Evolutionary conservation across 1,139 yeast genomes (phyloP).

Genomic region (Diutina rugosa): DNA sequence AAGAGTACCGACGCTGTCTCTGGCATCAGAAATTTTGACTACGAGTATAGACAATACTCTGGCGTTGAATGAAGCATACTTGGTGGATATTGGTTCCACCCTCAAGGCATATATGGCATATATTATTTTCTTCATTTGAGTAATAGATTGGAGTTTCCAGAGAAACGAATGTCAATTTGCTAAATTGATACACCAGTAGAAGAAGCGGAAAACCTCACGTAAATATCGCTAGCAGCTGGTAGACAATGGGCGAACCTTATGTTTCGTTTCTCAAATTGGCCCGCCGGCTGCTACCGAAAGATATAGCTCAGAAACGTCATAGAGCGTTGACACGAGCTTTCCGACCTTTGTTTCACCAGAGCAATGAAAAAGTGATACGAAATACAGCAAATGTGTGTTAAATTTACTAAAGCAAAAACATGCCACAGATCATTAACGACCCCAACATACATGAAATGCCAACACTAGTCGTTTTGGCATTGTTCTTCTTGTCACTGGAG

Average conservation of each 20-base stretch:
- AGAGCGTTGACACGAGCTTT: neutral
- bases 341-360: too few species aligned
- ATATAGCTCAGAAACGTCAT: neutral
- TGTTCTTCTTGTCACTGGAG: neutral
- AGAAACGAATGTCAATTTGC: too few species aligned
- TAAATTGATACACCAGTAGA: too few species aligned
- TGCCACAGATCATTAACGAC: neutral
- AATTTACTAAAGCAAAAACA: neutral
- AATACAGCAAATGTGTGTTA: neutral
- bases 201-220: too few species aligned
- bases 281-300: too few species aligned
- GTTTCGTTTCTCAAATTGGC: too few species aligned
- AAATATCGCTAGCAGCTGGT: too few species aligned
- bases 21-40: neutral
- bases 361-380: too few species aligned
- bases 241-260: too few species aligned
- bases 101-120: neutral
- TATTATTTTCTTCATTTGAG: neutral
- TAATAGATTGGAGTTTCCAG: too few species aligned
- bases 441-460: neutral
- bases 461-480: neutral
- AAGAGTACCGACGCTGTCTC: neutral
- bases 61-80: neutral
- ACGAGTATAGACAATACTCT: neutral
- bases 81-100: neutral